These are phyloP conservation scores for Adansonia digitata DNA, from an alignment of 345 rosid species.

Conservation along the genomic window DNA sequence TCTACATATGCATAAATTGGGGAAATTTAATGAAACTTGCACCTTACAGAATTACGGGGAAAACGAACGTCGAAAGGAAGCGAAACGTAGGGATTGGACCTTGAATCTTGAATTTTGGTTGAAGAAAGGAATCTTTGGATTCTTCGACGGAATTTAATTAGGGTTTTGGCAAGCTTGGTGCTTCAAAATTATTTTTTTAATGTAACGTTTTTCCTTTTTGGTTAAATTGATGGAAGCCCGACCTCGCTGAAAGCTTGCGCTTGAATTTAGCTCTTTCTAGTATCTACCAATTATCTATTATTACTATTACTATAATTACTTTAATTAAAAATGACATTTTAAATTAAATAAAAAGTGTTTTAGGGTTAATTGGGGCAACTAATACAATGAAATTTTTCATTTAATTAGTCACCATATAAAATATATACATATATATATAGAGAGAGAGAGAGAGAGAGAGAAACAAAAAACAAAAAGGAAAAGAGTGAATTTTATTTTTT, in stretches of 20 bases:
- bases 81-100: neutral
- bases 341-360: too few species aligned
- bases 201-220: neutral
- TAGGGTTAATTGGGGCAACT: too few species aligned
- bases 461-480: too few species aligned
- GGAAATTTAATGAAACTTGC: neutral
- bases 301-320: too few species aligned
- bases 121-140: slow-evolving; percentile 1
- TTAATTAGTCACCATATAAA: too few species aligned
- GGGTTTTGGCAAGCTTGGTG: neutral
- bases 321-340: too few species aligned
- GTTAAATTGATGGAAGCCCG: neutral
- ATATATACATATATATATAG: too few species aligned
- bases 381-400: too few species aligned
- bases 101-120: neutral
- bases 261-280: too few species aligned
- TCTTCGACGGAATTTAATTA: neutral
- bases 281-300: neutral
- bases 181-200: neutral
- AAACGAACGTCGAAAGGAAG: neutral
- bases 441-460: too few species aligned
- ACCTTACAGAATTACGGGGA: neutral
- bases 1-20: neutral
- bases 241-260: too few species aligned
- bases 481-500: too few species aligned